Percentiles rank a stretch among this genome's conserved stretches.
phyloP scores from a whole-genome alignment of 352 stramenopile genomes.

The Pilasporangium apinafurcum region DNA sequence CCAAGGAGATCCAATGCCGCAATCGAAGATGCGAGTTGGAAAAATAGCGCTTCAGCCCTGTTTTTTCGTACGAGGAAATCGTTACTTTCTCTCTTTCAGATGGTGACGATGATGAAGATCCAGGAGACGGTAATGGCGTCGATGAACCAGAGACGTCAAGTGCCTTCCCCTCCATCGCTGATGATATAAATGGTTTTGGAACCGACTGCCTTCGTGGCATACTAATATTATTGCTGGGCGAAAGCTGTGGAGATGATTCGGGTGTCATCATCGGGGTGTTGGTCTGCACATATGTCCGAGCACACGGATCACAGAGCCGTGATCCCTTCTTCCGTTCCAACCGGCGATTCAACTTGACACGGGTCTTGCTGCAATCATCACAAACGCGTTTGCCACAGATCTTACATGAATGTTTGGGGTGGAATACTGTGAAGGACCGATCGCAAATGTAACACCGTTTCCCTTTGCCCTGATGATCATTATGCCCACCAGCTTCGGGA shows the following conservation, averaged over 20 bases:
- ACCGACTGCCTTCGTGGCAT: constrained; percentile 9
- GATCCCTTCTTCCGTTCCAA: constrained; percentile 69
- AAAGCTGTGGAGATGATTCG: constrained; percentile 16
- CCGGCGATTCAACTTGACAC: constrained; percentile 61
- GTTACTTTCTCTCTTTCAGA: background rate
- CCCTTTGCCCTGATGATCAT: background rate
- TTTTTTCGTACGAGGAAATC: background rate
- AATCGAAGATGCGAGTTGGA: constrained; percentile 36
- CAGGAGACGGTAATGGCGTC: too few species aligned
- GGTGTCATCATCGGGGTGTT: constrained; percentile 20
- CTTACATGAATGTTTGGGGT: constrained; percentile 78
- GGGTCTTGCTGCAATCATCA: constrained; percentile 81
- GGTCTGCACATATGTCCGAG: constrained; percentile 43
- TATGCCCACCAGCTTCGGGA: too few species aligned
- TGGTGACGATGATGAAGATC: background rate
- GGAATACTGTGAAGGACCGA: constrained; percentile 71
- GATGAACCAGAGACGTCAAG: too few species aligned
- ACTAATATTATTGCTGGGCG: constrained; percentile 8
- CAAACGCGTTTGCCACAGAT: constrained; percentile 65
- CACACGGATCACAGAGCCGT: constrained; percentile 65
- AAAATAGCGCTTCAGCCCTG: background rate
- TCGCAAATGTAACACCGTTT: constrained; percentile 60
- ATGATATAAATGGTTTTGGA: background rate
- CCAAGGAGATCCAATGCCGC: constrained; percentile 45
- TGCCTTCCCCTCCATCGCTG: too few species aligned